These are phyloP conservation scores for Tetrahymena elliotti DNA, from an alignment of 73 alveolate species.

Conservation along the genomic window DNA sequence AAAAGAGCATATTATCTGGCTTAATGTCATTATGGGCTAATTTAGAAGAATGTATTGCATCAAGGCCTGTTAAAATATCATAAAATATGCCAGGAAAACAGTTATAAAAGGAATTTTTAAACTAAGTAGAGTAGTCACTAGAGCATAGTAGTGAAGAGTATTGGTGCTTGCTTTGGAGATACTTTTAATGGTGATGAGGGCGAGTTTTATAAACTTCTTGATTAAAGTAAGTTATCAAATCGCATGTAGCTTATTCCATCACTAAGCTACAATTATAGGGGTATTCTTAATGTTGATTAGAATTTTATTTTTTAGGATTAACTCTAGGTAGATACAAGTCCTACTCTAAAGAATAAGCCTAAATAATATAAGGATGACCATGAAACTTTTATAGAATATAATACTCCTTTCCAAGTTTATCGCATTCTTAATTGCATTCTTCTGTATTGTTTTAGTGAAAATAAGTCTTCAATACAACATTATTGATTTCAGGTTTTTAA, in stretches of 20 bases:
- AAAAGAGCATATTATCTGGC: neutral
- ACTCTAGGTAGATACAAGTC: neutral
- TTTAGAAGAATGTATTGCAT: neutral
- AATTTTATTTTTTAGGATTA: neutral
- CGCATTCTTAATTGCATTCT: neutral
- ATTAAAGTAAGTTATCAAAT: neutral
- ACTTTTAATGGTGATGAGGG: neutral
- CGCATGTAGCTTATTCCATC: neutral
- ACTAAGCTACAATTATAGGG: neutral
- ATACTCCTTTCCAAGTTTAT: neutral
- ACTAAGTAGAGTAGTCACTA: neutral
- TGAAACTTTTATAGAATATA: neutral
- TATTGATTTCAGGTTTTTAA: neutral
- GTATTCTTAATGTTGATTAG: neutral
- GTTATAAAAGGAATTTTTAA: neutral
- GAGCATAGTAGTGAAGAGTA: neutral
- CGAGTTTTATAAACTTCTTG: neutral
- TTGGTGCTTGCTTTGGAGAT: neutral
- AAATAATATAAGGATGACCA: neutral
- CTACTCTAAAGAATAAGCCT: neutral
- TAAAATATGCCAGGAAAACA: neutral
- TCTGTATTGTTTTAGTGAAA: neutral
- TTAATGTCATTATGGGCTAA: neutral
- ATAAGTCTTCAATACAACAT: neutral
- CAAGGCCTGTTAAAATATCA: neutral